Evolutionary conservation across 495 filamentous ascomycete species (phyloP), one percentile per base, ranked within the genome.

Genomic region (Tetracladium setigerum): DNA sequence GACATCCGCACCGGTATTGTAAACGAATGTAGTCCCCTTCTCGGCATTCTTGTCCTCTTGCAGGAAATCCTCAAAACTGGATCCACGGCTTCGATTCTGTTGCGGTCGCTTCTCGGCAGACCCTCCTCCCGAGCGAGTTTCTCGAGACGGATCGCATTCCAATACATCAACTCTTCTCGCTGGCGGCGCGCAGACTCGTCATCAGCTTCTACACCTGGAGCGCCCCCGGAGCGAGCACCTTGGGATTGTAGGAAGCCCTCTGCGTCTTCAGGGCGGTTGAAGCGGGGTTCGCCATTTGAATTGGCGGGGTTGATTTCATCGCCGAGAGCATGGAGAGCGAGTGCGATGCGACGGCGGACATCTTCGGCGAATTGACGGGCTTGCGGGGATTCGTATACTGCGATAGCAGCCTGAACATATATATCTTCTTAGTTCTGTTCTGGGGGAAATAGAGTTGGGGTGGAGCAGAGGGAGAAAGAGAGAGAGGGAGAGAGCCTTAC

Each of bases 331-430:
- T 90, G 83, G 19, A 95, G 66, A 13, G 86, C 86, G 48, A 87
- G 62, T 31, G 86, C 86, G 48, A 92, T 80, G 55, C 85, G 86
- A 30, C 87, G 79, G 39, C 88, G 83, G 40, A 85, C 80, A 52
- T 81, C 79, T 47, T 84, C 76, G 41, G 89, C 74, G 70, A 84
- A 84, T 67, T 82, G 77, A 56, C 84, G 79, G 38, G 92, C 72
- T 63, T 91, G 82, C 11, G 86, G 87, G 16, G 79, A 86, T 60
- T 92, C 86, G 65, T 95, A 95, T 46, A 91, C 73, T 32, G 87
- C 88, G 44, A 92, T 80, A 6, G 87, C 86, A 35, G 87, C 57
- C 56, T 59, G 41, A 27, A 1, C 14, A 37, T 47, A 14, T 33
- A 31, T 30, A 47, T 44, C 4, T 30, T 19, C 22, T 30, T 30